phyloP scores from a whole-genome alignment of 1,284 basidiomycete species.

The Ustilago sp. region DNA sequence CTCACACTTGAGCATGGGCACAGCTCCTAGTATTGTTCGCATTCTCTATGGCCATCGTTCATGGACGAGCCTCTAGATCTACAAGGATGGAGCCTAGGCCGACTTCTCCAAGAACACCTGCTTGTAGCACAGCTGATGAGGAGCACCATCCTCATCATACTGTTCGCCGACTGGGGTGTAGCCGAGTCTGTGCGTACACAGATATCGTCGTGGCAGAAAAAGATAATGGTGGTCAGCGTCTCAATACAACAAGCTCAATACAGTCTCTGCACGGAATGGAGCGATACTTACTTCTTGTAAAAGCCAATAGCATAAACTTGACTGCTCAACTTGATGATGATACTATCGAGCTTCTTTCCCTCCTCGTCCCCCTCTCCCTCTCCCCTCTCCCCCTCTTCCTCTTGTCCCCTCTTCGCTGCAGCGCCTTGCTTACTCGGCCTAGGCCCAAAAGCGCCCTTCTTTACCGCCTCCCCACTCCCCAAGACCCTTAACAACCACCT shows the following conservation, averaged over 20 bases:
- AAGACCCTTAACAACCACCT: conserved; percentile 26
- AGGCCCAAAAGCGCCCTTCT: conserved; percentile 40
- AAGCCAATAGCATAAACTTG: conserved; percentile 45
- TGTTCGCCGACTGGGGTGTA: conserved; percentile 40
- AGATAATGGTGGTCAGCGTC: not conserved
- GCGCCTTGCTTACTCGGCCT: conserved; percentile 11
- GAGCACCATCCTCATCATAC: conserved; percentile 48
- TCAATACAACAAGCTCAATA: too few relatives aligned
- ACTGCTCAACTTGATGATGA: conserved; percentile 54
- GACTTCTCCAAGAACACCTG: conserved; percentile 23
- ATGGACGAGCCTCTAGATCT: not conserved
- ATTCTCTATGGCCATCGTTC: not conserved
- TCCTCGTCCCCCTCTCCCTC: not conserved
- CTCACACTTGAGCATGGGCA: not conserved
- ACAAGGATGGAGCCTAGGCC: not conserved
- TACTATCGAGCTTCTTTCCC: conserved; percentile 26
- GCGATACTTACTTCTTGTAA: conserved; percentile 39
- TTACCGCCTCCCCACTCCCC: conserved; percentile 12
- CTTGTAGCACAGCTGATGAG: conserved; percentile 49
- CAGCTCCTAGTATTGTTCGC: not conserved
- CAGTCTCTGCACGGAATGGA: not conserved
- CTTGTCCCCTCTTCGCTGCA: not conserved
- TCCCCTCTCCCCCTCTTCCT: not conserved
- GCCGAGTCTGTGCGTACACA: conserved; percentile 23
- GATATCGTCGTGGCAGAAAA: not conserved